phyloP scores from a whole-genome alignment of 179 eudicot species.

The Corrigiola litoralis region DNA sequence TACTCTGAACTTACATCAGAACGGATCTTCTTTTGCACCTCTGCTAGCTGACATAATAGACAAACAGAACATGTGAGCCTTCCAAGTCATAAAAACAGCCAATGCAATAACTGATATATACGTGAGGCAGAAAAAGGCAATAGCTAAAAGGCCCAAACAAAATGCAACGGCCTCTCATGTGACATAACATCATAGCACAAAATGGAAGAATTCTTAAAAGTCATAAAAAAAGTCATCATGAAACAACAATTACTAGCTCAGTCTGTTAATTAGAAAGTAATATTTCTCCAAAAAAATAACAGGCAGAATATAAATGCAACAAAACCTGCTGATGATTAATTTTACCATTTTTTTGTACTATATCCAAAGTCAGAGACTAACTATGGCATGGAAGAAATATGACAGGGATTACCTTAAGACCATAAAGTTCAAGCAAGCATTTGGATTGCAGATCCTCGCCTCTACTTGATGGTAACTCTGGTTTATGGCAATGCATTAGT shows the following conservation, averaged over 20 bases:
- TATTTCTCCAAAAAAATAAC: not conserved
- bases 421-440: slow-evolving; percentile 98
- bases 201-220: not conserved
- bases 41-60: slow-evolving; percentile 57
- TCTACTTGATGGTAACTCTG: slow-evolving; percentile 92
- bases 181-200: not conserved
- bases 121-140: not conserved
- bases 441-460: slow-evolving; percentile 95
- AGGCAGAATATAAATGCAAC: not conserved
- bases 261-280: slow-evolving; percentile 10
- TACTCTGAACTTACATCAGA: slow-evolving; percentile 84
- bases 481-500: slow-evolving; percentile 21
- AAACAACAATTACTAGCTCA: not conserved
- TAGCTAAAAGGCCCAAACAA: not conserved
- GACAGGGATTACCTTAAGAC: slow-evolving; percentile 67
- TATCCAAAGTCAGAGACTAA: not conserved
- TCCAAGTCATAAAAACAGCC: not conserved
- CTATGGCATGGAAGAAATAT: not conserved
- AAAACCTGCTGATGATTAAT: not conserved
- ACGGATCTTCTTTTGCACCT: slow-evolving; percentile 78
- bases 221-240: not conserved
- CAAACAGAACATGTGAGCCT: slow-evolving; percentile 15
- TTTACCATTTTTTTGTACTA: not conserved
- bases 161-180: not conserved
- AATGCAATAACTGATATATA: not conserved